These are phyloP conservation scores for Pseudotulostoma volvatum DNA, from an alignment of 495 filamentous ascomycete species.

Conservation along the genomic window DNA sequence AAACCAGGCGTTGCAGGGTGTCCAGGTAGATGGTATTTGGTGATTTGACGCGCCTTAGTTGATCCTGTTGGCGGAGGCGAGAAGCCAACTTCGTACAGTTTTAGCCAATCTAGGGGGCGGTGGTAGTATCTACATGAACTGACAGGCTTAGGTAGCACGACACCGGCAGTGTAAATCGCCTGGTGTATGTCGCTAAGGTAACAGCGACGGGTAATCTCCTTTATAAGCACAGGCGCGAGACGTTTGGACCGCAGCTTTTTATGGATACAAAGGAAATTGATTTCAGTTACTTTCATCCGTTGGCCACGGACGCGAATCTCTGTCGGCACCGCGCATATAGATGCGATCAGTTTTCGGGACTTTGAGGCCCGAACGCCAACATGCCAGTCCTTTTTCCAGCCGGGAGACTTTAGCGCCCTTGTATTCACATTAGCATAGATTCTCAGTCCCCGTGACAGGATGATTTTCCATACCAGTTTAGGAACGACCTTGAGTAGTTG, in stretches of 20 bases:
- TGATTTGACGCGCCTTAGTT: conserved; percentile 64
- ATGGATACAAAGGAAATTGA: conserved; percentile 96
- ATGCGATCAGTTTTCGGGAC: conserved; percentile 73
- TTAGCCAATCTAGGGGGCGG: conserved; percentile 82
- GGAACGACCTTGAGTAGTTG: conserved; percentile 74
- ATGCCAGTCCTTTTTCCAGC: conserved; percentile 94
- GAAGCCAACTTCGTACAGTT: conserved; percentile 86
- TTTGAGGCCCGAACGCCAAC: conserved; percentile 70
- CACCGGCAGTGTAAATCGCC: conserved; percentile 86
- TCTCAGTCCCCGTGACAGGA: background rate
- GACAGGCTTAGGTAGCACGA: conserved; percentile 77
- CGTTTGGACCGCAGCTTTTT: conserved; percentile 93
- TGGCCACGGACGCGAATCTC: conserved; percentile 64
- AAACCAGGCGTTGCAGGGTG: conserved; percentile 54
- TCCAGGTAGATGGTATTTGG: conserved; percentile 61
- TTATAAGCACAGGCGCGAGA: conserved; percentile 82
- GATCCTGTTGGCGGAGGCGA: conserved; percentile 64
- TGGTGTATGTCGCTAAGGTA: conserved; percentile 74
- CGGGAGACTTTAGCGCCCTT: conserved; percentile 84
- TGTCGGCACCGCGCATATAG: conserved; percentile 83
- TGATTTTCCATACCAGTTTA: conserved; percentile 61
- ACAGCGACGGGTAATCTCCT: conserved; percentile 86
- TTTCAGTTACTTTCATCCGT: conserved; percentile 62
- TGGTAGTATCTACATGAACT: conserved; percentile 91
- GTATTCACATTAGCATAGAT: conserved; percentile 2